Base-by-base conservation (phyloP, 345 rosid species). In the Leavenworthia alabamica region DNA sequence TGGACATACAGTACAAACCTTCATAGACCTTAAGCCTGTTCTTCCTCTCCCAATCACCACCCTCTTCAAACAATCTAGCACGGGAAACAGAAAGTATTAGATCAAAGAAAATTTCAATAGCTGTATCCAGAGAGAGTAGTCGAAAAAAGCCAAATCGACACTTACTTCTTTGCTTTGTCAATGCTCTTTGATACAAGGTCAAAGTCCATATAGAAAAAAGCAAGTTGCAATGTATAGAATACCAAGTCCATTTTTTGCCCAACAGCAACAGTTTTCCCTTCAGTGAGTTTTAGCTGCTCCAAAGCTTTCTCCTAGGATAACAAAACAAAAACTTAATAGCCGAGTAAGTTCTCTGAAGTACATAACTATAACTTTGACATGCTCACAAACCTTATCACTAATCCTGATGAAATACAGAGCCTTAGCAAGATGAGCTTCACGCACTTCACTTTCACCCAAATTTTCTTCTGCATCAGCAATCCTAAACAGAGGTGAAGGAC, bases 31-130 rank as follows among this genome's bases (percentile, higher is more conserved):
- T 94, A 67, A 94, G 77, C 33, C 96, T 80, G 66, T 94, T 94
- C 83, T 94, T 94, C 83, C 89, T 86, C 74, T 94, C 99, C 99
- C 99, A 94, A 56, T 94, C 99, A 75, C 97, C 99, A 73, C 99
- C 99, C 77, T 86, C 99, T 75, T 94, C 99, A 79, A 94, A 94
- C 82, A 94, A 83, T 66, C 99, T 94, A 76, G 29, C 69, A 70
- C 32, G 43, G 59, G 33, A 51, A 20, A 31, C 32, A 27, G 32
- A 58, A 43, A 41, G 37, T 43, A 12, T 65, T 17, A 40, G 31
- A 24, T 22, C 43, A 37, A 41, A 47, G 43, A 53, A 47, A 42
- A 53, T 17, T 44, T 45, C 32, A 27, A 3, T 6, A 50, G 29
- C 47, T 6, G n/a, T 35, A 50, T 60, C 42, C 13, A 33, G 19